phyloP scores from a whole-genome alignment of 1,284 basidiomycete species.

The Pseudozyma sp. region DNA sequence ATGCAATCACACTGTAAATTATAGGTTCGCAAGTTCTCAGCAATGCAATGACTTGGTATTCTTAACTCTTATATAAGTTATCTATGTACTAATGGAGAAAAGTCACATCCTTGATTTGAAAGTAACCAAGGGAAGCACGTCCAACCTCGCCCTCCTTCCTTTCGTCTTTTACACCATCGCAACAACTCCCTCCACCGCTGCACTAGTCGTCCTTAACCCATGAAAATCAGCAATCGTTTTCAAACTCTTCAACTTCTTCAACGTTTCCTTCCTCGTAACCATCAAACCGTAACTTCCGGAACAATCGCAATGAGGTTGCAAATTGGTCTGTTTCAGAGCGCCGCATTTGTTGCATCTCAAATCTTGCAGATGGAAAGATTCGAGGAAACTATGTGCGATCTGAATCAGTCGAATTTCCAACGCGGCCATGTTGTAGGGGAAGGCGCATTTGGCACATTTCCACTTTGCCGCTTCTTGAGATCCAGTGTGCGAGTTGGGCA shows the following conservation, averaged over 20 bases:
- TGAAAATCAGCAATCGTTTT: conserved; percentile 57
- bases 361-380: conserved; percentile 88
- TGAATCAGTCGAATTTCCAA: conserved; percentile 90
- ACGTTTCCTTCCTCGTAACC: conserved; percentile 55
- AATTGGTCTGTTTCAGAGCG: conserved; percentile 86
- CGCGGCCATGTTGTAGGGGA: conserved; percentile 84
- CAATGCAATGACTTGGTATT: too few relatives aligned
- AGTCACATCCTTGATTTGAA: background rate
- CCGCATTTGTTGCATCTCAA: conserved; percentile 82
- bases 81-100: background rate
- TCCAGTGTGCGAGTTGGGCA: conserved; percentile 72
- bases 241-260: conserved; percentile 48
- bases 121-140: background rate
- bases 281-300: conserved; percentile 73
- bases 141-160: background rate
- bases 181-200: conserved; percentile 20
- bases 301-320: conserved; percentile 86
- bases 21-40: too few relatives aligned
- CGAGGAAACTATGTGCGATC: conserved; percentile 78
- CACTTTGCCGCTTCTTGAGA: conserved; percentile 45
- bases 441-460: conserved; percentile 75
- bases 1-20: background rate
- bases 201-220: conserved; percentile 12
- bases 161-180: conserved; percentile 18
- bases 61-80: too few relatives aligned